Conservation (phyloP, 192 early-diverging fungal genomes). For the Coemansia pectinata region DNA sequence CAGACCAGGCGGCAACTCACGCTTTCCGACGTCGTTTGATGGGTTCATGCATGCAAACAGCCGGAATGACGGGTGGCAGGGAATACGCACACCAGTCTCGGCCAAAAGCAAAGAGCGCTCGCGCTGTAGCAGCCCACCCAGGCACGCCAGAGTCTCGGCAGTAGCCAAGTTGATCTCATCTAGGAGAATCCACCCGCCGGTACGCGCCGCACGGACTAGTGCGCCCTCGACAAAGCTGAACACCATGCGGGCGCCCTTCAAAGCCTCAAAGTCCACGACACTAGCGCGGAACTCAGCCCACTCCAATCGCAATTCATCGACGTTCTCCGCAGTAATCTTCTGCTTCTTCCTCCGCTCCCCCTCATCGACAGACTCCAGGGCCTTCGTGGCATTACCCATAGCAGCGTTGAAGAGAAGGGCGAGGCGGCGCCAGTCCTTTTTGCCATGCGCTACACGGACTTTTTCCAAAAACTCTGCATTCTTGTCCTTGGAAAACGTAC, state of each 20-base stretch:
- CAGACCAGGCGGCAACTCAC: constrained; percentile 89
- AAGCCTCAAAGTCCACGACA: constrained; percentile 66
- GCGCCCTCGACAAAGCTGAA: constrained; percentile 96
- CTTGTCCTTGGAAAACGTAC: constrained; percentile 84
- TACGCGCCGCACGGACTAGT: constrained; percentile 82
- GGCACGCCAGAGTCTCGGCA: constrained; percentile 91
- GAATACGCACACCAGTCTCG: constrained; percentile 89
- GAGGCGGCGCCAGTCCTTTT: constrained; percentile 83
- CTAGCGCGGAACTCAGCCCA: constrained; percentile 75
- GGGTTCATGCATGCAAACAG: constrained; percentile 99
- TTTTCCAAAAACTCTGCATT: constrained; percentile 86
- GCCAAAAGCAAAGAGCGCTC: constrained; percentile 84
- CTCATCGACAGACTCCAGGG: constrained; percentile 29
- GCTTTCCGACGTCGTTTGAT: constrained; percentile 96
- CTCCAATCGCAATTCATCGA: constrained; percentile 53
- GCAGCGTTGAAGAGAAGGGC: constrained; percentile 74
- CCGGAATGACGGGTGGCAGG: constrained; percentile 89
- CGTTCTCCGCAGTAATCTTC: constrained; percentile 30
- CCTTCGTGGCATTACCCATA: constrained; percentile 18
- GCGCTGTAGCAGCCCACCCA: constrained; percentile 85
- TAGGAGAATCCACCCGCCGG: constrained; percentile 95
- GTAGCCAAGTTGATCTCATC: constrained; percentile 98
- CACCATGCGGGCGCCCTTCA: constrained; percentile 64
- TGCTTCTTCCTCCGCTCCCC: constrained; percentile 16
- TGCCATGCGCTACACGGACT: constrained; percentile 68